Evolutionary conservation across 345 rosid species (phyloP), one percentile per base, ranked within the genome.

Genomic region (Clarkia xantiana): DNA sequence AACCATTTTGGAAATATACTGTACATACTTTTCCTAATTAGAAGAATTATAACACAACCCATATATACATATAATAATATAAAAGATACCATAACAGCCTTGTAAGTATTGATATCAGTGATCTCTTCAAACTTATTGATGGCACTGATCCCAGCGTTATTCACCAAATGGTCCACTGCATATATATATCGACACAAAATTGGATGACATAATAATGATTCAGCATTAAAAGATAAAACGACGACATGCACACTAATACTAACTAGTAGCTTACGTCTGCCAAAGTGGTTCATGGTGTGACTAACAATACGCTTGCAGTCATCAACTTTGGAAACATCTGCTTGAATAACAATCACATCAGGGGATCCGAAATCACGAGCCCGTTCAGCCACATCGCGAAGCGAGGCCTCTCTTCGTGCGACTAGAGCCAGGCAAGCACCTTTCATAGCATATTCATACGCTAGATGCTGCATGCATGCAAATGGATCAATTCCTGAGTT

Each of bases 121-220:
- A 59, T 62, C 12, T 77, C 78, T 64, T 76, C 81, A 17, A 86
- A 66, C 62, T 74, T 45, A 69, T 62, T 64, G 38, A 71, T 25
- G 2, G 82, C 63, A 55, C 48, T 54, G 58, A 80, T 66, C 41
- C 93, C 89, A 10, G 89, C 80, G 53, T 68, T 71, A 25, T 73
- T 62, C 56, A 79, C 91, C 49, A 78, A 64, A 63, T 82, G 93
- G 55, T 82, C 86, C 82, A 78, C 81, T 78, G 73, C 29, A 47
- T 43, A 44, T 57, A 22, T 5, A 5, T 2, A 2, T 2, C 25
- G 5, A n/a, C n/a, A n/a, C n/a, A n/a, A n/a, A n/a, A n/a, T n/a
- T n/a, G n/a, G n/a, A n/a, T 23, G 12, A 36, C 29, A 18, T 44
- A 11, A 23, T 43, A 12, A n/a, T 44, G 11, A 45, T 11, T 45